These are phyloP conservation scores for Penicillium cinerascens DNA, from an alignment of 495 filamentous ascomycete genomes.

Conservation along the genomic window DNA sequence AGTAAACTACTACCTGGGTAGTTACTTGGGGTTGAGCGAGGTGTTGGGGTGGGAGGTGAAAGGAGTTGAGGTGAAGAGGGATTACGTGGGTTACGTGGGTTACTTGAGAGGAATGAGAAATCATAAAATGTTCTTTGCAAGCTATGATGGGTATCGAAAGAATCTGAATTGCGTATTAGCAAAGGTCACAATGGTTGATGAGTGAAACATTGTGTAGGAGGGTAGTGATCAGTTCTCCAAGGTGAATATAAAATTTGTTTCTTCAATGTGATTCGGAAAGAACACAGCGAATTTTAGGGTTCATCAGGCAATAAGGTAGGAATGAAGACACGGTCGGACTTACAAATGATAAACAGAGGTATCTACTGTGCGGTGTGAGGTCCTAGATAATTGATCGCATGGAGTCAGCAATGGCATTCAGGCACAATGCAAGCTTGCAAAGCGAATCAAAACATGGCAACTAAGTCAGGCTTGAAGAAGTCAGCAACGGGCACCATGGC, in stretches of 20 bases:
- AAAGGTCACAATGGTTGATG: slow-evolving; percentile 14
- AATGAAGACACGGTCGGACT: slow-evolving; percentile 19
- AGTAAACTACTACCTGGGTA: slow-evolving; percentile 4
- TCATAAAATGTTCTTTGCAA: background rate
- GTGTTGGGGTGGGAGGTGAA: background rate
- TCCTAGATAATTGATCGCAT: slow-evolving; percentile 26
- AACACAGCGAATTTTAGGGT: slow-evolving; percentile 73
- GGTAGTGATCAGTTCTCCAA: slow-evolving; percentile 84
- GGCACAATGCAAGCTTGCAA: slow-evolving; percentile 23
- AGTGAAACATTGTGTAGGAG: slow-evolving; percentile 17
- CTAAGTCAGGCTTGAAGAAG: slow-evolving; percentile 43
- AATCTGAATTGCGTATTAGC: slow-evolving; percentile 22
- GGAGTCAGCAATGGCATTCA: slow-evolving; percentile 34
- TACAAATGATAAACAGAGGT: slow-evolving; percentile 16
- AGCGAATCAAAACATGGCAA: slow-evolving; percentile 36
- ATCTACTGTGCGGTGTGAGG: background rate
- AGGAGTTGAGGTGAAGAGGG: background rate
- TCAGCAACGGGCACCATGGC: slow-evolving; percentile 33
- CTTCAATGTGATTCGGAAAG: slow-evolving; percentile 71
- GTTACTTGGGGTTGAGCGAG: slow-evolving; percentile 1
- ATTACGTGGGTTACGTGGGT: background rate
- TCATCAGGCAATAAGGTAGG: slow-evolving; percentile 55
- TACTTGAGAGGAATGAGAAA: background rate
- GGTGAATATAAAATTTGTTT: slow-evolving; percentile 71
- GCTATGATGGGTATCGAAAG: slow-evolving; percentile 8